Evolutionary conservation across 768 basidiomycete genomes (phyloP).

Genomic region (Leccinum sublutescens): DNA sequence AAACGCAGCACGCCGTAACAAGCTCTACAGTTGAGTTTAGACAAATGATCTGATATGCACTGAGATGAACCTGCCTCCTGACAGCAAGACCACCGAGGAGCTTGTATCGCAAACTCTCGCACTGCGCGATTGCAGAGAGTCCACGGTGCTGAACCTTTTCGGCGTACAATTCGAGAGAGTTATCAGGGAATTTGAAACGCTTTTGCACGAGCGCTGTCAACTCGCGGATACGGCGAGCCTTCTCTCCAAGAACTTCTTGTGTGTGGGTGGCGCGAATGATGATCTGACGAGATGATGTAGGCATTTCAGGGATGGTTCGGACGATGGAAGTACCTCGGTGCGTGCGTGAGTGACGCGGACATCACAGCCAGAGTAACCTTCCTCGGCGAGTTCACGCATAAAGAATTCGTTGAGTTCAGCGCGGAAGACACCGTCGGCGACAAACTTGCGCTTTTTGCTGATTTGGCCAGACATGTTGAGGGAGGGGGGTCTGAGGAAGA

Average conservation of each 20-base stretch:
- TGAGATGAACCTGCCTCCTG: conserved; percentile 67
- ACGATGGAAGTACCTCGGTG: conserved; percentile 67
- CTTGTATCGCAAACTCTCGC: conserved; percentile 98
- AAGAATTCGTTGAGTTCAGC: conserved; percentile 99
- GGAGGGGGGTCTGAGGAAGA: conserved; percentile 11
- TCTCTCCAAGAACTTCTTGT: conserved; percentile 97
- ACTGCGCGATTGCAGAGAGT: conserved; percentile 97
- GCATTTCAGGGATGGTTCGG: conserved; percentile 1
- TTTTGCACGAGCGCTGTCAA: conserved; percentile 98
- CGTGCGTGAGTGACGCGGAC: conserved; percentile 99
- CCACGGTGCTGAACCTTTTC: conserved; percentile 99
- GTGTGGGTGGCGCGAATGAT: conserved; percentile 99
- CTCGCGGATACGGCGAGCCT: conserved; percentile 98
- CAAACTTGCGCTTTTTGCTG: conserved; percentile 99
- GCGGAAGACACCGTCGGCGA: conserved; percentile 98
- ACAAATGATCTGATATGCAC: neutral
- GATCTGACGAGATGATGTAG: conserved; percentile 51
- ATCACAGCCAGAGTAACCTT: conserved; percentile 99
- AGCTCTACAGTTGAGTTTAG: conserved; percentile 49
- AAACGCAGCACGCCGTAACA: conserved; percentile 99
- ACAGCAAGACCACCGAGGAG: conserved; percentile 99
- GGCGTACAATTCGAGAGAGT: conserved; percentile 97
- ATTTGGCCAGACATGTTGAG: conserved; percentile 79
- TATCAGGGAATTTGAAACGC: conserved; percentile 99
- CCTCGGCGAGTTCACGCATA: conserved; percentile 95